phyloP scores from a whole-genome alignment of 2,329 filamentous ascomycete genomes.

The Penicillium digitatum region DNA sequence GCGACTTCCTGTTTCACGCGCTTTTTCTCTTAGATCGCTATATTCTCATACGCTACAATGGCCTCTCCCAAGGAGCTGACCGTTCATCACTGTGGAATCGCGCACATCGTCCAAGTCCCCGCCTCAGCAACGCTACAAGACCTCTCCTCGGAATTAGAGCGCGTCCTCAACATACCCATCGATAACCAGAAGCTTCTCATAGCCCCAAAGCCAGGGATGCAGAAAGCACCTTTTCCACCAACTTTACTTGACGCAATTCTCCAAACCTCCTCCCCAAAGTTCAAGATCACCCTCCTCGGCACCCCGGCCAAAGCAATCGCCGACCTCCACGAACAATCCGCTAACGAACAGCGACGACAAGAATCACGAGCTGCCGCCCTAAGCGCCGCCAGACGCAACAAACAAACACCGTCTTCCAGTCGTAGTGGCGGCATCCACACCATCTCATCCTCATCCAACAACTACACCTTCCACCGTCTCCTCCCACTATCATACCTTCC shows the following conservation, averaged over 20 bases:
- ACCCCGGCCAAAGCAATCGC: conserved; percentile 42
- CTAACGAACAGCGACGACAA: conserved; percentile 26
- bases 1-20: background rate
- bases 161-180: conserved; percentile 37
- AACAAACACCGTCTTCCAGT: conserved; percentile 7
- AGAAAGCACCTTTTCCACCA: conserved; percentile 44
- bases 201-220: conserved; percentile 46
- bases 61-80: conserved; percentile 40
- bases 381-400: conserved; percentile 18
- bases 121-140: conserved; percentile 50
- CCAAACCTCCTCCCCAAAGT: conserved; percentile 34
- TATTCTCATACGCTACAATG: background rate
- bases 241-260: conserved; percentile 34
- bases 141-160: conserved; percentile 36
- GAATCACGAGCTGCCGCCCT: conserved; percentile 30
- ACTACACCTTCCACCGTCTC: conserved; percentile 77
- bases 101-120: conserved; percentile 48
- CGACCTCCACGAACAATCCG: conserved; percentile 39
- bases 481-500: conserved; percentile 74
- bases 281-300: conserved; percentile 48
- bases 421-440: conserved; percentile 28
- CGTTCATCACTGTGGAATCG: conserved; percentile 54
- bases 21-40: background rate
- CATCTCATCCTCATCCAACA: conserved; percentile 51
- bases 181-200: conserved; percentile 47